Evolutionary conservation across 805 yeast species (phyloP), one percentile per base, ranked within the genome.

Genomic region (Pichia phayaonensis): DNA sequence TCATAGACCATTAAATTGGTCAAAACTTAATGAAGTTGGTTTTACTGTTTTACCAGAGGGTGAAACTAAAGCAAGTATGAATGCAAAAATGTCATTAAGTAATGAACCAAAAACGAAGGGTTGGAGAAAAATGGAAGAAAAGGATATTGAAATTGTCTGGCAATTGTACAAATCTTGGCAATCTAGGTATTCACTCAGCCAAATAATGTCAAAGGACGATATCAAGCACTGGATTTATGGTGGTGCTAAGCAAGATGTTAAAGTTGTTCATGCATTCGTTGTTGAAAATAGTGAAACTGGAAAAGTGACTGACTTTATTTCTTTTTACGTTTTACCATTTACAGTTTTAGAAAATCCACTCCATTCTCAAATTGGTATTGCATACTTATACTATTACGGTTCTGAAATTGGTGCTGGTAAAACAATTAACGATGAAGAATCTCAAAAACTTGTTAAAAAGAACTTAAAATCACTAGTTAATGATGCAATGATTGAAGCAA

Each of bases 1-100:
- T 41, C 99, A 94, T 69, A 85, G 99, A 59, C 95, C 97, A 1
- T 71, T 94, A 56, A 86, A 94, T 64, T 94, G 99, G 98, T 71
- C 80, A 15, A 92, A 88, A 62, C 75, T 94, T 23, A 74, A 86
- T 61, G 96, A 89, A 48, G 96, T 90, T 50, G 97, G 96, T 0
- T 94, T 94, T 60, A 82, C 94, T 13, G 82, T 81, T 48, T 72
- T 90, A 51, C 97, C 97, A 11, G 73, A 77, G 16, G 77, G 76
- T 50, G 80, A 80, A 49, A 83, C 97, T 2, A 76, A 76, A 47
- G 74, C 83, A 3, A 73, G 77, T 49, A 84, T 84, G 86, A 73
- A 81, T 24, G 82, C 86, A 6, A 69, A 72, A 57, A 81, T 76
- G 59, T 72, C 81, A 1, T 64, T 86, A 41, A 83, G 87, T 11